Evolutionary conservation across 225 moss, liverwort and hornwort genomes (phyloP).

Genomic region (Neckera pumila): DNA sequence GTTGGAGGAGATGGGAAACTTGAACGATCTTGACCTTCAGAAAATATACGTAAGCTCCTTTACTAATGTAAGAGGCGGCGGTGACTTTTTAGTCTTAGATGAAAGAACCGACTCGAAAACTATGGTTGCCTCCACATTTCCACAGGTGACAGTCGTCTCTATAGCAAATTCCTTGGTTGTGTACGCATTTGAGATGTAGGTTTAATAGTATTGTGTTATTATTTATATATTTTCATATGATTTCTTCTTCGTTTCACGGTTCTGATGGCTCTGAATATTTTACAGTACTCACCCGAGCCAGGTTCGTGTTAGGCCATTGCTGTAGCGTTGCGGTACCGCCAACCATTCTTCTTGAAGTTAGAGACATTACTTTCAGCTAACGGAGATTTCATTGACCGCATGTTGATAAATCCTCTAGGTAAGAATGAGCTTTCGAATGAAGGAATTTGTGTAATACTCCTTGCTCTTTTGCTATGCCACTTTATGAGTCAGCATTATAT

Average conservation of each 20-base stretch:
- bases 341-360: constrained; percentile 35
- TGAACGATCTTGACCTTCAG: constrained; percentile 39
- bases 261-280: neutral
- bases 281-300: constrained; percentile 15
- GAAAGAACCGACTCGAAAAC: constrained; percentile 18
- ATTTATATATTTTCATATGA: neutral
- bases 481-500: neutral
- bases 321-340: constrained; percentile 44
- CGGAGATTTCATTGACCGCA: constrained; percentile 41
- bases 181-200: neutral
- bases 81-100: constrained; percentile 36
- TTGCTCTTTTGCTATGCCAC: neutral
- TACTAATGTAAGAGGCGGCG: constrained; percentile 13
- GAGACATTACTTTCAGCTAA: constrained; percentile 34
- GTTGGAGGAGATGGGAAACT: constrained; percentile 43
- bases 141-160: constrained; percentile 22
- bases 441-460: neutral
- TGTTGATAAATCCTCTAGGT: constrained; percentile 46
- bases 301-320: constrained; percentile 34
- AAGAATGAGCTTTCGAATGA: neutral
- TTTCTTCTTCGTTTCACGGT: neutral
- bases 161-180: neutral
- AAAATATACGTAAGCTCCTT: constrained; percentile 36
- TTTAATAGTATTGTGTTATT: neutral
- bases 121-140: constrained; percentile 32